These are phyloP conservation scores for Ogataea kodamae DNA, from an alignment of 805 yeast genomes.

Conservation along the genomic window DNA sequence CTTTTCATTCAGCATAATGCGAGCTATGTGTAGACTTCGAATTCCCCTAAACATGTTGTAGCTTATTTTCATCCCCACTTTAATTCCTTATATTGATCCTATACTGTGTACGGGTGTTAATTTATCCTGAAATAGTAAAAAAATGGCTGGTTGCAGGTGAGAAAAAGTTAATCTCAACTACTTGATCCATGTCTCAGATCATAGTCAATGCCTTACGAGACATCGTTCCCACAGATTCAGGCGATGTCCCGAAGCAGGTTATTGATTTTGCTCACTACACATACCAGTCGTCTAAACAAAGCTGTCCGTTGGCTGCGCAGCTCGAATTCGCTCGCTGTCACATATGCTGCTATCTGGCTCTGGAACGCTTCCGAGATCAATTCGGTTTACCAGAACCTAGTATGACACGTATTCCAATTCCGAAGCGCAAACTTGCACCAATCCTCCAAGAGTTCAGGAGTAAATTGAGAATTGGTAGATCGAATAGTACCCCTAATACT, in stretches of 20 bases:
- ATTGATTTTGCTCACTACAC: slow-evolving; percentile 41
- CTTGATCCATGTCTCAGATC: slow-evolving; percentile 30
- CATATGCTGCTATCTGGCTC: slow-evolving; percentile 61
- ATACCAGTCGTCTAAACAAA: slow-evolving; percentile 52
- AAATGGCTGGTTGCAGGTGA: slow-evolving; percentile 11
- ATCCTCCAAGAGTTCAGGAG: slow-evolving; percentile 44
- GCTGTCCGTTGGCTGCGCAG: slow-evolving; percentile 42
- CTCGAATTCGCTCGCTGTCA: slow-evolving; percentile 67
- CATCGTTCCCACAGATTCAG: slow-evolving; percentile 46
- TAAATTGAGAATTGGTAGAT: slow-evolving; percentile 29
- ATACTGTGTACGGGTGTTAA: slow-evolving; percentile 11
- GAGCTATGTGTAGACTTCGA: slow-evolving; percentile 10
- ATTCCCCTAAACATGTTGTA: slow-evolving; percentile 4
- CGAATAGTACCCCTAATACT: slow-evolving; percentile 15
- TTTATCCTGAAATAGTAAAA: slow-evolving; percentile 9
- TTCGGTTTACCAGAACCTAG: slow-evolving; percentile 49
- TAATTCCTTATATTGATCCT: too few relatives aligned
- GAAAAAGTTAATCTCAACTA: neutral
- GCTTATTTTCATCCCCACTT: too few relatives aligned
- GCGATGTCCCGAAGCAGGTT: slow-evolving; percentile 41
- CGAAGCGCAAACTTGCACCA: slow-evolving; percentile 39
- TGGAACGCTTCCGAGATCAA: slow-evolving; percentile 43
- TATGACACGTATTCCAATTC: slow-evolving; percentile 54
- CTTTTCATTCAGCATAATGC: slow-evolving; percentile 7
- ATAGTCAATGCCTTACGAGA: slow-evolving; percentile 42